Conservation (phyloP, 305 asterid species). For the Fraxinus dipetala region DNA sequence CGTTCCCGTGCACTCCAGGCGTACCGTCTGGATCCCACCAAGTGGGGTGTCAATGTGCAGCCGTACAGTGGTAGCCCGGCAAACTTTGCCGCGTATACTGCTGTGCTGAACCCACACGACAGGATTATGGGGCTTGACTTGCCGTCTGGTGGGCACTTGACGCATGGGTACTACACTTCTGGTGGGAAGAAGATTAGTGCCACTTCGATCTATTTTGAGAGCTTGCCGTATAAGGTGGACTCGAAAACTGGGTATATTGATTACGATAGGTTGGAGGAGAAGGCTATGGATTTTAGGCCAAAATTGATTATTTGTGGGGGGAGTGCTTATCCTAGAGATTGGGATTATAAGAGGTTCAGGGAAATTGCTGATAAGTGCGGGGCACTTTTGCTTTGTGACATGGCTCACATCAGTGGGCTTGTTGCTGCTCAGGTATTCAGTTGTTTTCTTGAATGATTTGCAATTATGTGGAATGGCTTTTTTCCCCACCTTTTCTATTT, state of each 20-base stretch:
- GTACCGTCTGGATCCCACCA: conserved; percentile 77
- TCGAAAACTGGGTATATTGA: conserved; percentile 71
- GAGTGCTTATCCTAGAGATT: conserved; percentile 91
- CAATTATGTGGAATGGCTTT: background rate
- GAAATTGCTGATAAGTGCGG: conserved; percentile 77
- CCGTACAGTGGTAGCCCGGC: conserved; percentile 92
- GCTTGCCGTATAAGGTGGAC: conserved; percentile 86
- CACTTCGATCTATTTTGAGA: conserved; percentile 87
- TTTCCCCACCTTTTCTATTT: background rate
- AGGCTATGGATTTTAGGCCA: conserved; percentile 93
- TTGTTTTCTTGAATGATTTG: background rate
- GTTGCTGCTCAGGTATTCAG: conserved; percentile 88
- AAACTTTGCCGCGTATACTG: conserved; percentile 93
- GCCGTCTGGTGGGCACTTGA: conserved; percentile 90
- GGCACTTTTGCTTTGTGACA: conserved; percentile 84
- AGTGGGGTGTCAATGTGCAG: conserved; percentile 97
- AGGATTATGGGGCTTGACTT: conserved; percentile 90
- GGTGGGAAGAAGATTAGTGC: conserved; percentile 90
- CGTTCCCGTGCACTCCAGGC: conserved; percentile 83
- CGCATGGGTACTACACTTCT: conserved; percentile 89
- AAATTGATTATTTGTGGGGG: conserved; percentile 88
- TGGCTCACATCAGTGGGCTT: conserved; percentile 97
- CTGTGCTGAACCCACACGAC: conserved; percentile 86
- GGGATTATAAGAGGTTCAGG: conserved; percentile 80
- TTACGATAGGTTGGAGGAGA: conserved; percentile 82